Percentiles rank a stretch among this genome's conserved stretches.
Evolutionary conservation across 2,329 filamentous ascomycete genomes (phyloP).

Genomic region (Xylaria multiplex): DNA sequence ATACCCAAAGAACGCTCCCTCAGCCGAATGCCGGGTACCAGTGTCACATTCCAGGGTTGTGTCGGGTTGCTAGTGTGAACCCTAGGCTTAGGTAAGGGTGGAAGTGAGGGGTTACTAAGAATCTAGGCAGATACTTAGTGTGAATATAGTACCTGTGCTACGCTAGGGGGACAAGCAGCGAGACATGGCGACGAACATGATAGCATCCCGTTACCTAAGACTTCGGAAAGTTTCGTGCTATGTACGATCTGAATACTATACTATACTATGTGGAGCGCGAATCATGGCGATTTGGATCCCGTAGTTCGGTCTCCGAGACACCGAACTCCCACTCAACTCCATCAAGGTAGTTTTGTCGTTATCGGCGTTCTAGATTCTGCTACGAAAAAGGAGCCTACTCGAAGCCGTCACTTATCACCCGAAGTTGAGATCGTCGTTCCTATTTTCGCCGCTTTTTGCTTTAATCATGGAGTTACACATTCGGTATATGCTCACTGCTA

Average conservation of each 20-base stretch:
- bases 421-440: slow-evolving; percentile 5
- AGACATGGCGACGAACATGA: background rate
- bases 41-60: too few relatives aligned
- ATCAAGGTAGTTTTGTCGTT: slow-evolving; percentile 13
- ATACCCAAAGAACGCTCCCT: too few relatives aligned
- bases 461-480: background rate
- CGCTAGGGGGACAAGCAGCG: background rate
- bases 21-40: too few relatives aligned
- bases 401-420: background rate
- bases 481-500: background rate
- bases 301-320: slow-evolving; percentile 31
- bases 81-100: too few relatives aligned
- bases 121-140: too few relatives aligned
- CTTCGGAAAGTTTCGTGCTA: slow-evolving; percentile 3
- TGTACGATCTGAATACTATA: slow-evolving; percentile 6
- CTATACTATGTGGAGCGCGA: slow-evolving; percentile 17
- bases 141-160: too few relatives aligned
- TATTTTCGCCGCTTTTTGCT: background rate
- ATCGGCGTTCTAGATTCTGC: slow-evolving; percentile 13
- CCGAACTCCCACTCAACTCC: slow-evolving; percentile 30
- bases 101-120: too few relatives aligned
- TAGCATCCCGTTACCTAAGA: background rate
- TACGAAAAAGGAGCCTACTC: slow-evolving; percentile 25
- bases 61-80: too few relatives aligned
- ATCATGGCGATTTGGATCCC: background rate